Evolutionary conservation across 1,284 basidiomycete species (phyloP).

Genomic region (Coniferiporia sulphurascens): DNA sequence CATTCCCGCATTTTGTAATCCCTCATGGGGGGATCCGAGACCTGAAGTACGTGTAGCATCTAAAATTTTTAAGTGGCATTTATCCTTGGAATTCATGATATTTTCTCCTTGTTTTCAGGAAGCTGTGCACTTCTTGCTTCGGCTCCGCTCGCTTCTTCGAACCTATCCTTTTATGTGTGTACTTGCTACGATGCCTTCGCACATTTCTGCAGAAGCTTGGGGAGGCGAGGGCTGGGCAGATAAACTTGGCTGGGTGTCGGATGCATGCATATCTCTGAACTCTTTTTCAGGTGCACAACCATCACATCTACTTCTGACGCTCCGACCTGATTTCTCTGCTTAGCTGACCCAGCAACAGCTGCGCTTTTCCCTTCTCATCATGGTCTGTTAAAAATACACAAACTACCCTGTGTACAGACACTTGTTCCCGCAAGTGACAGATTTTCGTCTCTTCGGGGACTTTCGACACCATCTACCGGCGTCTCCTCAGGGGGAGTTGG

Average conservation of each 20-base stretch:
- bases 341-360: constrained; percentile 64
- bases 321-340: constrained; percentile 7
- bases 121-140: constrained; percentile 11
- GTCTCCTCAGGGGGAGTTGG: constrained; percentile 51
- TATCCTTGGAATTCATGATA: neutral
- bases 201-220: constrained; percentile 52
- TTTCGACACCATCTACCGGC: constrained; percentile 43
- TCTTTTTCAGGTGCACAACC: constrained; percentile 53
- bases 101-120: neutral
- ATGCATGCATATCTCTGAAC: constrained; percentile 68
- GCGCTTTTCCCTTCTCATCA: constrained; percentile 77
- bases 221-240: constrained; percentile 64
- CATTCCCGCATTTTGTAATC: constrained; percentile 66
- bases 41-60: constrained; percentile 41
- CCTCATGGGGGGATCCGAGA: constrained; percentile 63
- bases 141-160: constrained; percentile 42
- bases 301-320: neutral
- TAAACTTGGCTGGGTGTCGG: constrained; percentile 75
- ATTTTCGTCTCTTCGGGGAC: constrained; percentile 72
- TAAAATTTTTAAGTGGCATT: neutral
- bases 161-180: constrained; percentile 55
- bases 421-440: constrained; percentile 71
- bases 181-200: constrained; percentile 61
- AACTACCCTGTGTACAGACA: constrained; percentile 65
- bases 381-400: constrained; percentile 73